Percentiles rank a stretch among this genome's conserved stretches.
Conservation (phyloP, 139 green algal species). For the Picochlorum sp. region DNA sequence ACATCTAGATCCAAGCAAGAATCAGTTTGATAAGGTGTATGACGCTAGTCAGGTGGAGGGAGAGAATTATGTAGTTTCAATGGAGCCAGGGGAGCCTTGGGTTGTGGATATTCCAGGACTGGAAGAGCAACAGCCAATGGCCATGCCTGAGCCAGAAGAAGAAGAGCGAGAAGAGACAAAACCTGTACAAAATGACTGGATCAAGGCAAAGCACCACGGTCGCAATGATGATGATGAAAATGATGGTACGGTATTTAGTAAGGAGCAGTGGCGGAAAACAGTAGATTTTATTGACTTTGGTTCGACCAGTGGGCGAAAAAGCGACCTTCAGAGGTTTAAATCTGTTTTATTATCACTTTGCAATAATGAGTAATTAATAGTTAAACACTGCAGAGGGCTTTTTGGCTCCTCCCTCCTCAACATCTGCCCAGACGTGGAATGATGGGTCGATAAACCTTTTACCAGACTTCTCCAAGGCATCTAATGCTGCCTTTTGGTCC, state of each 20-base stretch:
- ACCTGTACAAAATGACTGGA: constrained; percentile 23
- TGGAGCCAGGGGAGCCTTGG: constrained; percentile 25
- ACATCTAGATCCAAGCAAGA: constrained; percentile 48
- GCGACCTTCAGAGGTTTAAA: not conserved
- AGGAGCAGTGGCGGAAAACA: constrained; percentile 23
- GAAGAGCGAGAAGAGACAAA: constrained; percentile 33
- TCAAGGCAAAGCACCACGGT: constrained; percentile 5
- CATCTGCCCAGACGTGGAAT: constrained; percentile 48
- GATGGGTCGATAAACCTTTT: constrained; percentile 30
- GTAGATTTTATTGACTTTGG: constrained; percentile 38
- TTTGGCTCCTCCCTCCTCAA: constrained; percentile 22
- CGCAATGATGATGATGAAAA: constrained; percentile 3
- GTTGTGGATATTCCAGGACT: constrained; percentile 34
- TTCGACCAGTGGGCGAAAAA: not conserved
- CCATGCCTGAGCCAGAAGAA: constrained; percentile 15
- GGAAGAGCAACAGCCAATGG: constrained; percentile 10
- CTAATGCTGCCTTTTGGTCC: constrained; percentile 50
- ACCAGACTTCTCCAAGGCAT: constrained; percentile 34
- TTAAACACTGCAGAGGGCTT: constrained; percentile 24
- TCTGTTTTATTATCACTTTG: not conserved
- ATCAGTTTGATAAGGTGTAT: constrained; percentile 54
- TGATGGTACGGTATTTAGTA: constrained; percentile 13
- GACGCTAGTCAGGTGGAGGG: constrained; percentile 22
- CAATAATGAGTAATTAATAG: constrained; percentile 6
- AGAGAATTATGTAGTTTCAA: constrained; percentile 37